These are phyloP conservation scores for Fusarium protoensiforme DNA, from an alignment of 2,329 filamentous ascomycete species.

Conservation along the genomic window DNA sequence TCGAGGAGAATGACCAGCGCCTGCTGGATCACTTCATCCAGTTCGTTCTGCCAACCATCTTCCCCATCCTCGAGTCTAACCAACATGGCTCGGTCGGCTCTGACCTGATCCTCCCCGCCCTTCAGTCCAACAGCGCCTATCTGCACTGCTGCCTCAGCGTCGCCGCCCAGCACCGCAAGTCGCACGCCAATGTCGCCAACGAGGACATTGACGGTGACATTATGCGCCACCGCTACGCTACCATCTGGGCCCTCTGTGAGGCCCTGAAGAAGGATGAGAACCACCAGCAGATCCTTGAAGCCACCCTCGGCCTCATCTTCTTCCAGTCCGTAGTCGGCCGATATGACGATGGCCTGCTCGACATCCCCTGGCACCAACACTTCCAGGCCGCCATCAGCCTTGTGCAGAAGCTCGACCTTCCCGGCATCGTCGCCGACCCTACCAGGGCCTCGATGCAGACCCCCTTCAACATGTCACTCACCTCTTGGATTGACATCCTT, in stretches of 20 bases:
- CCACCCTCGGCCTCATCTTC: slow-evolving; percentile 93
- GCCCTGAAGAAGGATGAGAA: slow-evolving; percentile 83
- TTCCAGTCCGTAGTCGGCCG: slow-evolving; percentile 93
- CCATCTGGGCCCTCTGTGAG: slow-evolving; percentile 86
- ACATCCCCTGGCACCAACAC: slow-evolving; percentile 97
- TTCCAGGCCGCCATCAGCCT: slow-evolving; percentile 91
- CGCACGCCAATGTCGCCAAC: slow-evolving; percentile 67
- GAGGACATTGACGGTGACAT: slow-evolving; percentile 90
- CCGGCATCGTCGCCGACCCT: slow-evolving; percentile 71
- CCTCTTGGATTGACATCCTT: slow-evolving; percentile 96
- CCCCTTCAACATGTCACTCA: slow-evolving; percentile 95
- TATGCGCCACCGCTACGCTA: slow-evolving; percentile 89
- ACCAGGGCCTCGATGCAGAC: slow-evolving; percentile 66
- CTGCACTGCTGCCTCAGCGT: slow-evolving; percentile 96
- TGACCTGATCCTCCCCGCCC: slow-evolving; percentile 85
- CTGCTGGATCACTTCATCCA: slow-evolving; percentile 92
- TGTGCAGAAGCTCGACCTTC: slow-evolving; percentile 85
- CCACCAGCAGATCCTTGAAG: slow-evolving; percentile 90
- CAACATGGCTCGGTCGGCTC: slow-evolving; percentile 85
- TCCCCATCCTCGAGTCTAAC: slow-evolving; percentile 91
- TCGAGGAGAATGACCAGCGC: slow-evolving; percentile 88
- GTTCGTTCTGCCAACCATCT: slow-evolving; percentile 87
- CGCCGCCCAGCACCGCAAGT: slow-evolving; percentile 91
- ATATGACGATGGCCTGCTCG: slow-evolving; percentile 83
- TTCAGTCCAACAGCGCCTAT: slow-evolving; percentile 93